Evolutionary conservation across 768 basidiomycete species (phyloP).

Genomic region (Nidularia pulvinata): DNA sequence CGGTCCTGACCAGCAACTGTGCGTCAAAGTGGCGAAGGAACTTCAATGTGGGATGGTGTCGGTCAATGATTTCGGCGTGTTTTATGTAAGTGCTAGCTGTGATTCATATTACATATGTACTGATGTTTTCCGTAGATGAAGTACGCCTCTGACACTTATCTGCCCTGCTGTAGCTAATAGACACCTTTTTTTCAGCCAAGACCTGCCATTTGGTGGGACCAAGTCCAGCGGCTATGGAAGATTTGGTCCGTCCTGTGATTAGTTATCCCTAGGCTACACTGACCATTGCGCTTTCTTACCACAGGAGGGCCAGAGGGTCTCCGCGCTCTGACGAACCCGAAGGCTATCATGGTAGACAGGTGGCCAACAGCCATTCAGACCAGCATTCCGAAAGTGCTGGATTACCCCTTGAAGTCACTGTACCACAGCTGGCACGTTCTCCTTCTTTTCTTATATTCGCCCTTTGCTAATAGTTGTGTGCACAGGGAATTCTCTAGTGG

Average conservation of each 20-base stretch:
- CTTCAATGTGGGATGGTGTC: conserved; percentile 98
- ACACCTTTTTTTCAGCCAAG: conserved; percentile 52
- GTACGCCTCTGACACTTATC: conserved; percentile 33
- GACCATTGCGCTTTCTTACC: conserved; percentile 6
- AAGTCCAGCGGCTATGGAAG: conserved; percentile 94
- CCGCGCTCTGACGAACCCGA: conserved; percentile 83
- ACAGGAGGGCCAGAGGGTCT: conserved; percentile 93
- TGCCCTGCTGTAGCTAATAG: conserved; percentile 8
- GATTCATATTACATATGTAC: conserved; percentile 10
- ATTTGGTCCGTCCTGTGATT: conserved; percentile 53
- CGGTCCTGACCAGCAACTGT: conserved; percentile 80
- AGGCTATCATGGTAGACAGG: conserved; percentile 85
- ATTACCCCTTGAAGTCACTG: conserved; percentile 82
- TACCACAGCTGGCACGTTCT: conserved; percentile 68
- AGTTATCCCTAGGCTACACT: conserved; percentile 2
- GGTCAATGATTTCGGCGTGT: conserved; percentile 92
- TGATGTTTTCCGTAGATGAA: conserved; percentile 58
- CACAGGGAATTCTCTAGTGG: conserved; percentile 50
- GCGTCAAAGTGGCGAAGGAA: conserved; percentile 75
- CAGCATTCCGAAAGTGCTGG: conserved; percentile 79
- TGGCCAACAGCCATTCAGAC: conserved; percentile 87
- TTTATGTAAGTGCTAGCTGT: conserved; percentile 57
- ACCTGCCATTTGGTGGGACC: conserved; percentile 92
- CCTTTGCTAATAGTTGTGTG: background rate
- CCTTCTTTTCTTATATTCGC: background rate